A percentile compares a stretch with the other conserved stretches of the same genome.
Evolutionary conservation across 495 filamentous ascomycete genomes (phyloP).

Genomic region (Podospora australis): DNA sequence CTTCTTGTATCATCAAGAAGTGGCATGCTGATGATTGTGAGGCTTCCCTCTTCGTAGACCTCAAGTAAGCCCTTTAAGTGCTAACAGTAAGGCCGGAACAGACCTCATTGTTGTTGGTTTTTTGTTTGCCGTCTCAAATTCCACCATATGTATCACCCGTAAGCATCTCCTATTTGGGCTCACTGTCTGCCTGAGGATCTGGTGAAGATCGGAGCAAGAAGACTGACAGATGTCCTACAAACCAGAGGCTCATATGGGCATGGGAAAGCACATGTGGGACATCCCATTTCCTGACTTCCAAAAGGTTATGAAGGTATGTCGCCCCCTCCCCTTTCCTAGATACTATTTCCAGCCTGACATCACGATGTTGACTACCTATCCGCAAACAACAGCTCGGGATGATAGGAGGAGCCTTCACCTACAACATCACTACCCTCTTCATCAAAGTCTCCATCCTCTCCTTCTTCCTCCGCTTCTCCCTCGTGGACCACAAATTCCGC

Average conservation of each 20-base stretch:
- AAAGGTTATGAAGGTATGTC: conserved; percentile 2
- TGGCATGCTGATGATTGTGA: conserved; percentile 26
- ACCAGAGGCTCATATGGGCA: conserved; percentile 1
- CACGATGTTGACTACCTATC: not conserved
- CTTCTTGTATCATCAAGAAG: conserved; percentile 14
- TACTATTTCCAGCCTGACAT: not conserved
- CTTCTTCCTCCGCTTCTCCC: conserved; percentile 25
- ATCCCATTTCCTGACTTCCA: not conserved
- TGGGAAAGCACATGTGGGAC: conserved; percentile 10
- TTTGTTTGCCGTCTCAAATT: conserved; percentile 2
- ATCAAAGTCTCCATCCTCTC: conserved; percentile 26
- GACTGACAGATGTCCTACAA: not conserved
- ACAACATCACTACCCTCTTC: conserved; percentile 25
- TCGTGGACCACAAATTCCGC: conserved; percentile 13
- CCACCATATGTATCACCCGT: conserved; percentile 8
- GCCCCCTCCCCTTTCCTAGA: not conserved
- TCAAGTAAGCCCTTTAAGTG: not conserved
- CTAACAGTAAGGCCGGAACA: conserved; percentile 1
- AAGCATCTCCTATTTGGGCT: not conserved
- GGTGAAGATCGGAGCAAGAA: not conserved
- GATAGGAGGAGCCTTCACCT: conserved; percentile 17
- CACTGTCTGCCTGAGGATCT: not conserved
- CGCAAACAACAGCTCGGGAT: conserved; percentile 14
- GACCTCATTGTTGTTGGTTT: conserved; percentile 7
- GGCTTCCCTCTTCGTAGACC: not conserved